These are phyloP conservation scores for Cinnamomum micranthum DNA, from an alignment of 164 flowering plant species.

Conservation along the genomic window DNA sequence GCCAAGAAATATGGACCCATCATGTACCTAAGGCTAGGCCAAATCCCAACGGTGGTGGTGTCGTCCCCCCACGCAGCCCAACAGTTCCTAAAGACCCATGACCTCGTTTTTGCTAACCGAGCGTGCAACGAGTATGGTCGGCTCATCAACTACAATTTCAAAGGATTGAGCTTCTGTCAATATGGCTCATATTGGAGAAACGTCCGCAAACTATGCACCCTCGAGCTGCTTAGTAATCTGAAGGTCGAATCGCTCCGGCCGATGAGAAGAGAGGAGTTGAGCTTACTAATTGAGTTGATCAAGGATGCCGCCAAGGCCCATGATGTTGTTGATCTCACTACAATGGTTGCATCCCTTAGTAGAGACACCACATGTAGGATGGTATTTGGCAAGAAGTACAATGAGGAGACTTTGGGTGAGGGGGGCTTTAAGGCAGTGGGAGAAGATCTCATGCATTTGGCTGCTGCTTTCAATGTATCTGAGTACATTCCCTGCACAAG, in stretches of 20 bases:
- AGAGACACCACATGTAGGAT: conserved; percentile 30
- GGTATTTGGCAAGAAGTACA: conserved; percentile 53
- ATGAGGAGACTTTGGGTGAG: conserved; percentile 32
- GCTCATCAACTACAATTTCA: conserved; percentile 22
- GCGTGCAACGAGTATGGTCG: conserved; percentile 5
- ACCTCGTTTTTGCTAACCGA: conserved; percentile 14
- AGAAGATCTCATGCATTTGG: conserved; percentile 35
- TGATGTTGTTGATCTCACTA: conserved; percentile 18
- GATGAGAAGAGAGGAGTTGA: conserved; percentile 34
- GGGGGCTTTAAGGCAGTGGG: conserved; percentile 43
- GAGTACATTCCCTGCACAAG: conserved; percentile 33
- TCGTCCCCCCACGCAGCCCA: conserved; percentile 15
- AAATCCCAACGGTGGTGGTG: conserved; percentile 12
- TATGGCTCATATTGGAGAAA: conserved; percentile 33
- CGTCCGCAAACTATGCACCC: conserved; percentile 16
- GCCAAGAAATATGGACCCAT: conserved; percentile 19
- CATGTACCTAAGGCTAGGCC: conserved; percentile 19
- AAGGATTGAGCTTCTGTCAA: conserved; percentile 9
- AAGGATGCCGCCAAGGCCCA: conserved; percentile 15
- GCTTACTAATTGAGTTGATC: conserved; percentile 16
- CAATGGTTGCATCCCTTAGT: conserved; percentile 20
- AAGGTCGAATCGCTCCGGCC: conserved; percentile 23
- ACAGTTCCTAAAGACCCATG: conserved; percentile 22
- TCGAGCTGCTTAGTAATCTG: conserved; percentile 17
- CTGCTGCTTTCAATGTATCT: conserved; percentile 33